Evolutionary conservation across 2,329 filamentous ascomycete species (phyloP).

Genomic region (Aspergillus pseudoviridinutans): DNA sequence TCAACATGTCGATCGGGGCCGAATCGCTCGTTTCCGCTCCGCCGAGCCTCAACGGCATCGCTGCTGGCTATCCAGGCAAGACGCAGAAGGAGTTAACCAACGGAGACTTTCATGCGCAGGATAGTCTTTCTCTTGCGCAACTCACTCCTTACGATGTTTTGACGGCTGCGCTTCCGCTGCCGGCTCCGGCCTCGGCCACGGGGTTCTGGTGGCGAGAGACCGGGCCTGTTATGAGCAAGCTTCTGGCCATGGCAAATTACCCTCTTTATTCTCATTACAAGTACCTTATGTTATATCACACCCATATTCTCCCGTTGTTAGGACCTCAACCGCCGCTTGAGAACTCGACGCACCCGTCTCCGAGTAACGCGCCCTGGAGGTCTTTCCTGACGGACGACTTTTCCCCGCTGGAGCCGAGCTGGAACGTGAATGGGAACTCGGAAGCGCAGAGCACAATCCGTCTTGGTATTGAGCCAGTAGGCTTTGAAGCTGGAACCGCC

Average conservation of each 20-base stretch:
- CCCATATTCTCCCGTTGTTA: neutral
- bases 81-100: no score
- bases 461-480: constrained; percentile 2
- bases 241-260: neutral
- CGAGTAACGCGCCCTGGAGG: neutral
- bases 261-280: neutral
- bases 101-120: neutral
- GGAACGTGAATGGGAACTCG: neutral
- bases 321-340: neutral
- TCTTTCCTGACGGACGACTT: constrained; percentile 5
- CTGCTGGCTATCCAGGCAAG: no score
- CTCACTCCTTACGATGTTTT: neutral
- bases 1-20: no score
- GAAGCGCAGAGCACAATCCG: neutral
- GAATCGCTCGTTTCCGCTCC: no score
- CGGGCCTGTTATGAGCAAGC: neutral
- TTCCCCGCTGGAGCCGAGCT: constrained; percentile 2
- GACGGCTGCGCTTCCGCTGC: neutral
- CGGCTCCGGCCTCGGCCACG: neutral
- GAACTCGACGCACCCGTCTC: neutral
- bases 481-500: neutral
- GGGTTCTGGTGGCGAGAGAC: neutral
- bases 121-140: neutral
- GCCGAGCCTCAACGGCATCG: no score
- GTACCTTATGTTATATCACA: neutral